A percentile compares a stretch with the other conserved stretches of the same genome.
Conservation (phyloP, 352 stramenopile species). For the Globisporangium canariense region DNA sequence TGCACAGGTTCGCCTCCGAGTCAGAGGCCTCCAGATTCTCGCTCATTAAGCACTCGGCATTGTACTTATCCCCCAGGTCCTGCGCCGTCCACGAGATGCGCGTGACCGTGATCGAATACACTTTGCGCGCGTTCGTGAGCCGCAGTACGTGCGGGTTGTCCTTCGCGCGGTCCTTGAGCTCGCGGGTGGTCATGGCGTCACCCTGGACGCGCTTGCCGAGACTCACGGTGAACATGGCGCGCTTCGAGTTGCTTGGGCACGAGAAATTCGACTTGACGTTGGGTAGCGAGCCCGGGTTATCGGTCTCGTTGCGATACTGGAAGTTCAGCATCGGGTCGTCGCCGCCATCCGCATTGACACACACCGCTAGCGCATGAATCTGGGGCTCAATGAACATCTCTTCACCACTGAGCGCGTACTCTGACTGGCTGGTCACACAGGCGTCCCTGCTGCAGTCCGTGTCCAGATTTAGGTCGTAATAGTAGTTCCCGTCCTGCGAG, state of each 20-base stretch:
- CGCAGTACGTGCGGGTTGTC: background rate
- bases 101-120: constrained; percentile 14
- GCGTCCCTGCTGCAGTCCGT: background rate
- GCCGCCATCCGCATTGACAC: background rate
- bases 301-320: background rate
- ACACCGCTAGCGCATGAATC: constrained; percentile 3
- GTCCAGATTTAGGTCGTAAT: constrained; percentile 1
- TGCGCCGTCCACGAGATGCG: constrained; percentile 1
- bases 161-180: background rate
- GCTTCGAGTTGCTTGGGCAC: constrained; percentile 1
- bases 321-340: constrained; percentile 10
- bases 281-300: background rate
- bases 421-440: background rate
- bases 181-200: background rate
- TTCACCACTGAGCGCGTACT: background rate
- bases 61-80: background rate
- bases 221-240: constrained; percentile 7
- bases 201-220: constrained; percentile 9
- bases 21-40: background rate
- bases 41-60: background rate
- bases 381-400: constrained; percentile 4
- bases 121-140: constrained; percentile 7
- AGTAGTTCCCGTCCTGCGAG: background rate
- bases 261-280: background rate
- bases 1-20: background rate